These are phyloP conservation scores for Ceriops tagal DNA, from an alignment of 345 rosid genomes.

Conservation along the genomic window DNA sequence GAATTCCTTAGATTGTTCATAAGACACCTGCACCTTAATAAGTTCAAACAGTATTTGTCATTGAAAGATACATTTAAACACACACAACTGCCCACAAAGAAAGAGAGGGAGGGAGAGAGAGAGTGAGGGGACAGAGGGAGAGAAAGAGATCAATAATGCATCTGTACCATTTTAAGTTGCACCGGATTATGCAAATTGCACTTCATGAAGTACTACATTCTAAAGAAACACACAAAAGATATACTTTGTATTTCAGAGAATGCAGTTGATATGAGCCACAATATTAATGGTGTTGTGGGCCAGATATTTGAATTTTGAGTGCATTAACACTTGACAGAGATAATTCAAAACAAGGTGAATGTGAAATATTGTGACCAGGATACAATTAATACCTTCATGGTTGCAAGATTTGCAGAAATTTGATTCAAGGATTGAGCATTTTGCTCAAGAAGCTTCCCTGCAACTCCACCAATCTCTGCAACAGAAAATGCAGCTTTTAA, in stretches of 20 bases:
- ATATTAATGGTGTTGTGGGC: neutral
- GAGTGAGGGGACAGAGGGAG: neutral
- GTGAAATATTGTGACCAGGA: neutral
- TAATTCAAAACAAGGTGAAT: neutral
- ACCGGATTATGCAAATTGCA: neutral
- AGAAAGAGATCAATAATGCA: neutral
- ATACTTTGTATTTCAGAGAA: neutral
- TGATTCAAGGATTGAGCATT: slow-evolving; percentile 46
- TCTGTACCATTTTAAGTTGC: neutral
- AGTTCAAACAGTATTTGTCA: too few species aligned
- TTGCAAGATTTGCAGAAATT: slow-evolving; percentile 51
- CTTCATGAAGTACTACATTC: neutral
- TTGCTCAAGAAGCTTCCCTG: slow-evolving; percentile 56
- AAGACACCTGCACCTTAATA: neutral
- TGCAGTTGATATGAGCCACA: neutral
- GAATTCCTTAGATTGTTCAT: neutral
- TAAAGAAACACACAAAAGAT: too few species aligned
- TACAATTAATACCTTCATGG: slow-evolving; percentile 33
- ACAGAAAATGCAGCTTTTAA: slow-evolving; percentile 12
- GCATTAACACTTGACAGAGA: neutral
- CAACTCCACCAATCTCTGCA: slow-evolving; percentile 52
- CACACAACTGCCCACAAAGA: neutral
- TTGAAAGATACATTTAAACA: too few species aligned
- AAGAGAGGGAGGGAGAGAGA: neutral
- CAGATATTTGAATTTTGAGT: neutral